phyloP scores from a whole-genome alignment of 768 basidiomycete species.

The Omphalotus guepiniiformis region DNA sequence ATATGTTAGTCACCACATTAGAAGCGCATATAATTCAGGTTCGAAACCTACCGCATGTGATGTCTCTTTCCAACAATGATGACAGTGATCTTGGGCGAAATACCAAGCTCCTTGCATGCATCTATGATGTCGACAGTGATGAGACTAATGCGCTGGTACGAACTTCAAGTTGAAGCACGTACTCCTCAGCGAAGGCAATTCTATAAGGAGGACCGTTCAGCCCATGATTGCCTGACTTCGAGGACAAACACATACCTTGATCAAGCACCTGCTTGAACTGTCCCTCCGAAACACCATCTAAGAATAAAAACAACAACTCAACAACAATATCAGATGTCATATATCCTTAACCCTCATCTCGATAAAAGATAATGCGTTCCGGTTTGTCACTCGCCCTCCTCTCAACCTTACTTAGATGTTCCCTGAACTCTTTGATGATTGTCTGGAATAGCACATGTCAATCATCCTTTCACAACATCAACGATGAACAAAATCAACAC shows the following conservation, averaged over 20 bases:
- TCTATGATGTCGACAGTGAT: slow-evolving; percentile 37
- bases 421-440: slow-evolving; percentile 52
- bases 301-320: slow-evolving; percentile 15
- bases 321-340: too few species aligned
- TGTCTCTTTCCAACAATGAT: slow-evolving; percentile 80
- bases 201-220: slow-evolving; percentile 24
- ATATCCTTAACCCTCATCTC: slow-evolving; percentile 52
- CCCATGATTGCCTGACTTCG: not conserved
- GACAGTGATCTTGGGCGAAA: slow-evolving; percentile 66
- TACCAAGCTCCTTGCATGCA: slow-evolving; percentile 56
- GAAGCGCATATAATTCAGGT: not conserved
- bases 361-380: slow-evolving; percentile 71
- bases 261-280: slow-evolving; percentile 54
- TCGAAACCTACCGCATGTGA: slow-evolving; percentile 42
- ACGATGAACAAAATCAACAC: slow-evolving; percentile 6
- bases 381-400: slow-evolving; percentile 46
- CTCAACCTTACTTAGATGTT: slow-evolving; percentile 53
- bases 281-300: slow-evolving; percentile 54
- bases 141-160: slow-evolving; percentile 4
- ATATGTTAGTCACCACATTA: not conserved
- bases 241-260: slow-evolving; percentile 32
- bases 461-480: not conserved
- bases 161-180: slow-evolving; percentile 3
- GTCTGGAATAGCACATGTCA: slow-evolving; percentile 29
- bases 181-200: slow-evolving; percentile 61